These are phyloP conservation scores for Castanea mollissima DNA, from an alignment of 306 rosid species.

Conservation along the genomic window DNA sequence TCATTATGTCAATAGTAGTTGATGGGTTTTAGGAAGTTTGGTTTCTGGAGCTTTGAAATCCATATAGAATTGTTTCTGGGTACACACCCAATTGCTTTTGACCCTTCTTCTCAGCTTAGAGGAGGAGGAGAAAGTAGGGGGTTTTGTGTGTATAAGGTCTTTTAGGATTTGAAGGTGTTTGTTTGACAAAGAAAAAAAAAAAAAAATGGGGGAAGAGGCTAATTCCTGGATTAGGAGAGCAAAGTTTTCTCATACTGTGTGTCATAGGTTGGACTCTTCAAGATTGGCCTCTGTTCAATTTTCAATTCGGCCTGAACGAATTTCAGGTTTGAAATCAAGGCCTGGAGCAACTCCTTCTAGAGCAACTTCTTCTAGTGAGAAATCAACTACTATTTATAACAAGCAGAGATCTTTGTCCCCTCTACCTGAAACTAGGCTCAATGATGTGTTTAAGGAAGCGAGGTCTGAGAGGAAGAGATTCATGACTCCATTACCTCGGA, in stretches of 20 bases:
- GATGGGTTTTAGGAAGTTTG: constrained; percentile 38
- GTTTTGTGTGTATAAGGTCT: constrained; percentile 24
- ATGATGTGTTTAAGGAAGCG: constrained; percentile 72
- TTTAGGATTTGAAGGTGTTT: constrained; percentile 22
- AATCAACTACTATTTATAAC: constrained; percentile 19
- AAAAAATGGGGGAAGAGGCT: constrained; percentile 60
- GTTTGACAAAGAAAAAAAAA: constrained; percentile 10
- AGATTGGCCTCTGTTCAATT: constrained; percentile 39
- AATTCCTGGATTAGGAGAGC: constrained; percentile 90
- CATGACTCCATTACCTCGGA: constrained; percentile 62
- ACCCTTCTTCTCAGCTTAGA: constrained; percentile 30
- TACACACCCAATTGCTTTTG: constrained; percentile 18
- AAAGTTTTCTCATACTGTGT: constrained; percentile 77
- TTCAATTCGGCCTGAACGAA: constrained; percentile 27
- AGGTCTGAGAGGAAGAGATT: constrained; percentile 62
- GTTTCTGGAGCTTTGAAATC: constrained; percentile 26
- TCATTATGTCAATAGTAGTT: constrained; percentile 18
- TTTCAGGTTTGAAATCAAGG: constrained; percentile 47
- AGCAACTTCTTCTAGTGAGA: constrained; percentile 21
- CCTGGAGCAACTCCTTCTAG: constrained; percentile 23
- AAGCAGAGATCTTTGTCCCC: constrained; percentile 90
- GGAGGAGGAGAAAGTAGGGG: constrained; percentile 24
- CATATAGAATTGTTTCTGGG: constrained; percentile 14
- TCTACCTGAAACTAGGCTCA: constrained; percentile 38
- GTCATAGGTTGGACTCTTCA: constrained; percentile 73